Conservation (phyloP, 1,284 basidiomycete genomes). For the Pyrrhoderma noxium region DNA sequence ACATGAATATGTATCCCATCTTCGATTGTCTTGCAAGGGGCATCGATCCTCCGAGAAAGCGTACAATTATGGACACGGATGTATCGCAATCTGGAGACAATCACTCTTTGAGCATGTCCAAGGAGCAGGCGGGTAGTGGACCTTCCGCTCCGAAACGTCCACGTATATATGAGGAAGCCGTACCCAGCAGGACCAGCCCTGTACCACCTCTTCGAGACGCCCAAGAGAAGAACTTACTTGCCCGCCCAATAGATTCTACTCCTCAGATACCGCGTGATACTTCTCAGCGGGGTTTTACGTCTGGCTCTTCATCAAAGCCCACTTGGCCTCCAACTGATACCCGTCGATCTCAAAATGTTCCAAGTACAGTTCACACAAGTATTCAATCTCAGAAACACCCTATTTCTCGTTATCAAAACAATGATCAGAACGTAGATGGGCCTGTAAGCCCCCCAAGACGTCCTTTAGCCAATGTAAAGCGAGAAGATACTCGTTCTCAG, state of each 20-base stretch:
- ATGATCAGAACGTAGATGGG: slow-evolving; percentile 6
- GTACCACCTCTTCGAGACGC: slow-evolving; percentile 4
- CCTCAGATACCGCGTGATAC: slow-evolving; percentile 4
- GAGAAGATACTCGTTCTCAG: not conserved
- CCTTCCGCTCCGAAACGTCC: slow-evolving; percentile 7
- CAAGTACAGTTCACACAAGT: not conserved
- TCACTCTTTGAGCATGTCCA: not conserved
- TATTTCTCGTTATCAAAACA: not conserved
- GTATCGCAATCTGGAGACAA: slow-evolving; percentile 1
- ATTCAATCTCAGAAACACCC: not conserved
- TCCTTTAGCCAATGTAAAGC: not conserved
- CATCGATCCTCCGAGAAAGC: slow-evolving; percentile 9
- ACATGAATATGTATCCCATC: slow-evolving; percentile 11
- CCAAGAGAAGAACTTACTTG: not conserved
- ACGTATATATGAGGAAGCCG: slow-evolving; percentile 3
- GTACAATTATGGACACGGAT: not conserved
- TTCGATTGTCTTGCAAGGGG: slow-evolving; percentile 12
- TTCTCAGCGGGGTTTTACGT: slow-evolving; percentile 2
- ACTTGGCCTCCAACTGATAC: not conserved
- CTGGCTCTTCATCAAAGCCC: not conserved
- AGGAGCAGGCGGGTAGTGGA: not conserved
- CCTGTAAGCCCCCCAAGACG: slow-evolving; percentile 8
- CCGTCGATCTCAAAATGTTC: not conserved
- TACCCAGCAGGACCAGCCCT: not conserved
- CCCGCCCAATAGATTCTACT: not conserved